phyloP scores from a whole-genome alignment of 805 yeast genomes.

The Saccharomycopsis selenospora region DNA sequence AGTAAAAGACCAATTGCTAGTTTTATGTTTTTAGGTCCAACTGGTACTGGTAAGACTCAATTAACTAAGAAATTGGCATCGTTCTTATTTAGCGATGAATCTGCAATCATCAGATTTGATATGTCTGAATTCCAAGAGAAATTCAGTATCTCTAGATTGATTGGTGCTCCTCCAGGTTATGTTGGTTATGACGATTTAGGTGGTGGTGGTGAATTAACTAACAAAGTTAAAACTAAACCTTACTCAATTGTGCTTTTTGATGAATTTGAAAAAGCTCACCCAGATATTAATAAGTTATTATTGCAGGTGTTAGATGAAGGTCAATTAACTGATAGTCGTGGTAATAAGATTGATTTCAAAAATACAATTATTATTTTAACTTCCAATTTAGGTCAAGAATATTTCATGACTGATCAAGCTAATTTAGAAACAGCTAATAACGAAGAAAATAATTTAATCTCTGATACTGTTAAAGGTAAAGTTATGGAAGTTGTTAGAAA shows the following conservation, averaged over 20 bases:
- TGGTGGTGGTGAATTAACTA: slow-evolving; percentile 91
- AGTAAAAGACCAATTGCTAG: slow-evolving; percentile 95
- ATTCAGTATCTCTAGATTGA: slow-evolving; percentile 81
- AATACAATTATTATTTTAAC: slow-evolving; percentile 96
- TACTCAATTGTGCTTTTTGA: slow-evolving; percentile 89
- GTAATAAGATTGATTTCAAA: slow-evolving; percentile 87
- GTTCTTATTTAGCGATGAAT: slow-evolving; percentile 83
- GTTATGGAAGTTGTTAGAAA: slow-evolving; percentile 64
- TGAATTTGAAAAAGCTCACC: slow-evolving; percentile 96
- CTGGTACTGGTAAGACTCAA: slow-evolving; percentile 98
- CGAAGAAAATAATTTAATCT: slow-evolving; percentile 55
- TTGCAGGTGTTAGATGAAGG: slow-evolving; percentile 96
- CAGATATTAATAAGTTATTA: slow-evolving; percentile 84
- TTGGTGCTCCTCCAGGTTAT: slow-evolving; percentile 98
- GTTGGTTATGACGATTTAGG: slow-evolving; percentile 79
- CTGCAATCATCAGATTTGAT: slow-evolving; percentile 83
- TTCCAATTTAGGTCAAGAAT: slow-evolving; percentile 91
- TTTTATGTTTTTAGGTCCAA: slow-evolving; percentile 94
- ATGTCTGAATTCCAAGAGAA: slow-evolving; percentile 98
- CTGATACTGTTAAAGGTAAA: slow-evolving; percentile 42
- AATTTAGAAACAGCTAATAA: slow-evolving; percentile 28
- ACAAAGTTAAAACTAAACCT: slow-evolving; percentile 92
- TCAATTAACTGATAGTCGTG: slow-evolving; percentile 87
- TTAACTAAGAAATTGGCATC: slow-evolving; percentile 88
- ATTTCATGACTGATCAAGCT: slow-evolving; percentile 57